Base-by-base conservation (phyloP, 768 basidiomycete genomes). In the Holtermannia corniformis region DNA sequence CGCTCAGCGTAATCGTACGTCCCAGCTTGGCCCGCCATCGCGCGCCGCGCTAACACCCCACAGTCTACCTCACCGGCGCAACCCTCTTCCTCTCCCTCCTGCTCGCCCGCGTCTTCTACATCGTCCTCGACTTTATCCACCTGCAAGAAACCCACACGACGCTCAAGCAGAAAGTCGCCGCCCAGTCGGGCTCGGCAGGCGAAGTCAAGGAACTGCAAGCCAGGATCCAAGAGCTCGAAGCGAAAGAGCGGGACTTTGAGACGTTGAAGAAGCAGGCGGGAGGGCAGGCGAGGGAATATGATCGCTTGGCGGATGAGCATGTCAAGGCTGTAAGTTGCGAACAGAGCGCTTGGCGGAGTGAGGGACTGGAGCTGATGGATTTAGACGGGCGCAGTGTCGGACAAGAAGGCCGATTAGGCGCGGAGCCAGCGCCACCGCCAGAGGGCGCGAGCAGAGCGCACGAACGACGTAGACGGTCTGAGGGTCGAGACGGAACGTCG, bases 1-100 rank as follows among this genome's bases (percentile, higher is more conserved):
- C 59, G 61, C 60, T 44, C 61, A 65, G 52, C 53, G 63, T 46
- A 65, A 72, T 53, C 58, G 64, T 70, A 48, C 44, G 64, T 20
- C 48, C 28, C 41, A 10, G 5, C n/a, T 7, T n/a, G 20, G 19
- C 10, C 5, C 3, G 20, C 24, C 23, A 2, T 20, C 24, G 23
- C 44, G 24, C 19, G 21, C 41, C 19, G 45, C 12, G 19, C 47
- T 59, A 47, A 54, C 43, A 19, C 13, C 20, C 24, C 22, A 14
- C 51, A 60, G 67, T 84, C 54, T 96, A 96, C 71, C 80, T 96
- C 14, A 92, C 91, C 56, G 71, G 71, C 19, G 58, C 62, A 72
- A 88, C 86, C 55, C 79, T 99, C 44, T 95, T 96, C 83, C 83
- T 99, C 20, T 95, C 93, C 7, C 82, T 97, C 52, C 84, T 95